Conservation (phyloP, 108 stramenopile genomes). For the Asterionellopsis glacialis region DNA sequence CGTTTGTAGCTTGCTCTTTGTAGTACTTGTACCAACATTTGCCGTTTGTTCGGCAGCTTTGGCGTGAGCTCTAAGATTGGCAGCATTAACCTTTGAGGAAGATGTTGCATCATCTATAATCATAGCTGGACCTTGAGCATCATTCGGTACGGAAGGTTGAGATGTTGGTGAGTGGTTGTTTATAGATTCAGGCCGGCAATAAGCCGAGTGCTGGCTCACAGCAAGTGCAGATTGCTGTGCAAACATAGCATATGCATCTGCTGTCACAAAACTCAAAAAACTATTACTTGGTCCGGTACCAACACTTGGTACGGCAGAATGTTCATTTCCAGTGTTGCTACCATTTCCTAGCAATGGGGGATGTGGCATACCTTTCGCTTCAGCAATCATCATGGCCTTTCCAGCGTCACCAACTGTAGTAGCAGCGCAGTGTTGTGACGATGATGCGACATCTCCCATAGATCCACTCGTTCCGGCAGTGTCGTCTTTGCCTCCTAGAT, state of each 20-base stretch:
- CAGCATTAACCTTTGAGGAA: slow-evolving; percentile 2
- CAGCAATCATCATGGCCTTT: background rate
- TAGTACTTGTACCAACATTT: background rate
- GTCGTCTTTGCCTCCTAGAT: no score
- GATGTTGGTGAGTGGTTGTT: background rate
- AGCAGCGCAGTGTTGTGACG: no score
- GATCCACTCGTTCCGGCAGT: no score
- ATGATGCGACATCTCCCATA: no score
- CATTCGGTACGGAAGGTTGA: background rate
- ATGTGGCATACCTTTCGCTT: slow-evolving; percentile 1
- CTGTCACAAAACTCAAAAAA: slow-evolving; percentile 3
- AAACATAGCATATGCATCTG: slow-evolving; percentile 40
- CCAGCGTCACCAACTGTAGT: background rate
- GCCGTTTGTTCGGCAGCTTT: background rate
- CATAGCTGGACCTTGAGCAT: background rate
- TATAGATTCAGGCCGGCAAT: slow-evolving; percentile 3
- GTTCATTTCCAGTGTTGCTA: background rate
- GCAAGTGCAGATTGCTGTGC: slow-evolving; percentile 38
- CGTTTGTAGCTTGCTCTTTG: background rate
- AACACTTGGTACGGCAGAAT: background rate
- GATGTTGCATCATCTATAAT: background rate
- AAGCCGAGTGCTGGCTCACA: slow-evolving; percentile 40
- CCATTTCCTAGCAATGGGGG: background rate
- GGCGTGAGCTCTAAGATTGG: background rate
- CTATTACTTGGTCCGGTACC: background rate